Percentiles rank a stretch among this genome's conserved stretches.
phyloP scores from a whole-genome alignment of 2,329 filamentous ascomycete genomes.

The Alternaria gansuensis region DNA sequence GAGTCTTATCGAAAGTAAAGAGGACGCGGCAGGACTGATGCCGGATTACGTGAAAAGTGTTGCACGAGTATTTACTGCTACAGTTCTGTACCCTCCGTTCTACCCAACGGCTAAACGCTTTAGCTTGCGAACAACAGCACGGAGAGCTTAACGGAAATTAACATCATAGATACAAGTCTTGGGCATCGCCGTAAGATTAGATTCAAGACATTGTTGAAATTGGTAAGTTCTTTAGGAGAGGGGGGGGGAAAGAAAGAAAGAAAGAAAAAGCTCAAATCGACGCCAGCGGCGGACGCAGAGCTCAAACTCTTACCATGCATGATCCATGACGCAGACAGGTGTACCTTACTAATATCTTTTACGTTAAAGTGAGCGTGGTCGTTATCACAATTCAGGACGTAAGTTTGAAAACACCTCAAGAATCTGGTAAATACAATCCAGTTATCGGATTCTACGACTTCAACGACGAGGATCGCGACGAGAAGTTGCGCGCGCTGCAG shows the following conservation, averaged over 20 bases:
- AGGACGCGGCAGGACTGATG: neutral
- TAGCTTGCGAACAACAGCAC: neutral
- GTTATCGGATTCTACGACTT: no score
- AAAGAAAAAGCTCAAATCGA: no score
- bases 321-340: accelerated
- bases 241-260: neutral
- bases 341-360: neutral
- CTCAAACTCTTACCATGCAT: neutral
- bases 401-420: no score
- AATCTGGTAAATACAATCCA: no score
- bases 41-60: slow-evolving; percentile 13
- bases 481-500: no score
- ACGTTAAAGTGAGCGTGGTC: neutral
- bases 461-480: no score
- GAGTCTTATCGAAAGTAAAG: neutral
- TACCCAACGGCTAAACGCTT: neutral
- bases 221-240: accelerated
- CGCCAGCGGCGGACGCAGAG: neutral
- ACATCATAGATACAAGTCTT: neutral
- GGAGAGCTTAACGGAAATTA: neutral
- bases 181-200: neutral
- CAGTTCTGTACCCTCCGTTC: neutral
- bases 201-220: accelerated
- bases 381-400: neutral
- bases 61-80: slow-evolving; percentile 7